Evolutionary conservation across 2,329 filamentous ascomycete genomes (phyloP), one percentile per base, ranked within the genome.

Genomic region (Aspergillus novoparasiticus): DNA sequence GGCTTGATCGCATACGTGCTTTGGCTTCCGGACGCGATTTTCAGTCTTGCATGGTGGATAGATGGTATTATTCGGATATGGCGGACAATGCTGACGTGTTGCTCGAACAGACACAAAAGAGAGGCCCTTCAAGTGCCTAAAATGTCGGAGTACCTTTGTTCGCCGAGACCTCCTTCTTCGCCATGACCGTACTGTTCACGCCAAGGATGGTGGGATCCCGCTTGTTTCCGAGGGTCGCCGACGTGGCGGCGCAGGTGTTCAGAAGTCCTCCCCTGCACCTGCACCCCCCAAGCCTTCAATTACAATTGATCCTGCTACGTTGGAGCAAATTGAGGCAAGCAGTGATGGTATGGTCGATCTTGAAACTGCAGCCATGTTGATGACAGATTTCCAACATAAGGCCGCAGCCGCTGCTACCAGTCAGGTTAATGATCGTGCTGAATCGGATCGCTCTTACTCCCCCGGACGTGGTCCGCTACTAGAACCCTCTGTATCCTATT

Each of bases 131-230:
- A 98, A 98, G 80, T 99, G 95, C 82, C 86, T 93, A 84, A 99
- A 99, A 83, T 99, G 95, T 81, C 88, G 94, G 76, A 97, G 94
- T 85, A 99, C 95, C 66, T 99, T 99, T 78, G 95, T 99, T 73
- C 92, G 95, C 78, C 92, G 95, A 81, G 95, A 99, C 82, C 86
- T 99, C 67, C 89, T 99, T 59, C 89, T 99, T 70, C 91, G 95
- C 79, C 95, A 99, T 83, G 95, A 99, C 81, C 92, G 95, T 74
- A 99, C 95, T 69, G 95, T 99, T 68, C 95, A 99, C 81, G 95
- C 95, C 66, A 98, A 98, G 82, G 95, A 99, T 82, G 94, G 94
- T 71, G 94, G 95, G 69, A 87, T 95, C 58, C 94, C 94, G 69
- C 87, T 98, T 54, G 93, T 96, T 79, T 96, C 93, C 79, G 95